These are phyloP conservation scores for Lipomyces sp. DNA, from an alignment of 805 yeast species.

Conservation along the genomic window DNA sequence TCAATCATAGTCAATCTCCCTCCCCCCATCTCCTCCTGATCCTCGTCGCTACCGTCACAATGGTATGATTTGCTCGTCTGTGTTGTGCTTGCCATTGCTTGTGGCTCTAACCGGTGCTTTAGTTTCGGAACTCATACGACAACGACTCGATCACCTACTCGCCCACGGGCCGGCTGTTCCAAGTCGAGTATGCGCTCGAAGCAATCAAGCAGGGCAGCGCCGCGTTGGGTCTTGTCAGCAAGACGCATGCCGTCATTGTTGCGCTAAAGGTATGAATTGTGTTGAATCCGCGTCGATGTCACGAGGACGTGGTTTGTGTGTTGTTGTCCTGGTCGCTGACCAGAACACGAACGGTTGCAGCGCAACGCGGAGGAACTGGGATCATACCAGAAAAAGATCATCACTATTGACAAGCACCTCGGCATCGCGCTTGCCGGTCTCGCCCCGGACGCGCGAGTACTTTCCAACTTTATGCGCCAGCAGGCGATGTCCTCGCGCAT, in stretches of 20 bases:
- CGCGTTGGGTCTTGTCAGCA: slow-evolving; percentile 88
- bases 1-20: no score
- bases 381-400: slow-evolving; percentile 90
- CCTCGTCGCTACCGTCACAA: no score
- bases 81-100: background rate
- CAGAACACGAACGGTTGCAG: slow-evolving; percentile 31
- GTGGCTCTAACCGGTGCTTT: background rate
- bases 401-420: slow-evolving; percentile 87
- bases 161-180: slow-evolving; percentile 89
- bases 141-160: slow-evolving; percentile 98
- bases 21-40: no score
- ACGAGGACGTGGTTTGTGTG: slow-evolving; percentile 47
- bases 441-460: slow-evolving; percentile 96
- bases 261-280: slow-evolving; percentile 59
- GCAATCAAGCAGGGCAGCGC: slow-evolving; percentile 98
- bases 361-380: slow-evolving; percentile 97
- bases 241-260: slow-evolving; percentile 83
- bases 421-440: slow-evolving; percentile 96
- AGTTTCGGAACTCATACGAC: slow-evolving; percentile 97
- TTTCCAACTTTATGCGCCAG: slow-evolving; percentile 79
- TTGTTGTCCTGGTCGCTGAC: background rate
- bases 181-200: slow-evolving; percentile 82
- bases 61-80: background rate
- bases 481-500: slow-evolving; percentile 85
- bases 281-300: slow-evolving; percentile 69